phyloP scores from a whole-genome alignment of 345 rosid genomes.

The Pugionium cornutum region DNA sequence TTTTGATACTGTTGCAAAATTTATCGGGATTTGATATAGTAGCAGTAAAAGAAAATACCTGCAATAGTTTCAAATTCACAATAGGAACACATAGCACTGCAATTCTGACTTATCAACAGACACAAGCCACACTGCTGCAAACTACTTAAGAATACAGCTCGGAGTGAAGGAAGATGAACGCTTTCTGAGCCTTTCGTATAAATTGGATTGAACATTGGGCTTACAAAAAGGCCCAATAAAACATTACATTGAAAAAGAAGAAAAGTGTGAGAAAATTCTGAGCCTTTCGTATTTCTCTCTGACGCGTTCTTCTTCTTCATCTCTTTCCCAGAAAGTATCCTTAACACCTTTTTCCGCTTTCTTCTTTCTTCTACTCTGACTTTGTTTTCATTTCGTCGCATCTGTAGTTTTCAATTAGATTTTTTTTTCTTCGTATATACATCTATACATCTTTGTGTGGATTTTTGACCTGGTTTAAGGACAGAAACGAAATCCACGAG shows the following conservation, averaged over 20 bases:
- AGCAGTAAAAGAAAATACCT: constrained; percentile 63
- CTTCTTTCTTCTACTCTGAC: constrained; percentile 36
- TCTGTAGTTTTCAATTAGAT: constrained; percentile 4
- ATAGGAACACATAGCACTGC: no score
- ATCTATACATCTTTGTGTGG: not conserved
- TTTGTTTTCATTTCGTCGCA: constrained; percentile 14
- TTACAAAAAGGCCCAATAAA: no score
- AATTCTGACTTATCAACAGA: no score
- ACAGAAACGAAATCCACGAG: not conserved
- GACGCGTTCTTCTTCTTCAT: constrained; percentile 35
- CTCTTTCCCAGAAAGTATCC: constrained; percentile 37
- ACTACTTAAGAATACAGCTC: not conserved
- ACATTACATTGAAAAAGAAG: not conserved
- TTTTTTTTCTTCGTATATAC: constrained; percentile 22
- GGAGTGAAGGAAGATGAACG: constrained; percentile 1
- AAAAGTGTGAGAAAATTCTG: constrained; percentile 25
- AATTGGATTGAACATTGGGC: no score
- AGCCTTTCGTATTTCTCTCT: constrained; percentile 17
- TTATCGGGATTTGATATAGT: constrained; percentile 45
- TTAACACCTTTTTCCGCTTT: constrained; percentile 24
- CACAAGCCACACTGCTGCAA: no score
- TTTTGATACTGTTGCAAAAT: constrained; percentile 92
- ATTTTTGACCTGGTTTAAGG: constrained; percentile 14
- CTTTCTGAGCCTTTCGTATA: no score
- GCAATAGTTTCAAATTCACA: constrained; percentile 20